Base-by-base conservation (phyloP, 2,329 filamentous ascomycete species). In the Bisporella sp. region DNA sequence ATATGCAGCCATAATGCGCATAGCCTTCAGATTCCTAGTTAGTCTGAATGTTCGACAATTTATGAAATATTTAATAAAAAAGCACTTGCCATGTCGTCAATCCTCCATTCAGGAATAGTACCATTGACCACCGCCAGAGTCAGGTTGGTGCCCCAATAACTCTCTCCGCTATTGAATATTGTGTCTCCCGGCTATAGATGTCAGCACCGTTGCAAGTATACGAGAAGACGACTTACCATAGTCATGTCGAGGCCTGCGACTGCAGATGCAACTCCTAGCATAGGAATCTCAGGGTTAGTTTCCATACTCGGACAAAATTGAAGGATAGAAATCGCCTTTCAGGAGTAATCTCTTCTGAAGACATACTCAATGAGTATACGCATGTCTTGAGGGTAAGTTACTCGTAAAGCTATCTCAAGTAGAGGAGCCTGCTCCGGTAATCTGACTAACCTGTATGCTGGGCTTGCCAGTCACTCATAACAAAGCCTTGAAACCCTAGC, bases 61-160 rank as follows among this genome's bases (percentile, higher is more conserved):
- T 21, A 21, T 21, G 21, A 21, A 21, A 21, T 3, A 21, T 21
- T 21, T 21, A 21, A 21, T 2, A 21, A 21, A 21, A 21, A 21
- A 21, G 21, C 21, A 21, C 21, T 21, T 21, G 21, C 21, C 85
- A 96, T 95, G 64, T 97, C 93, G 59, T 96, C 91, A 7, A 97
- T 66, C 46, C 92, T 81, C 78, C 87, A 95, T 59, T 87, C 81
- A 1, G 92, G 89, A 32, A 97, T 73, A 1, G 90, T 96, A 35
- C 91, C 91, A 64, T 97, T 96, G 59, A 95, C 69, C 5, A 96
- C 83, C 1, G 88, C 88, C 45, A 95, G 73, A 2, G 92, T 96
- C 59, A 97, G 69, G 68, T 97, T 97, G 31, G 83, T 72, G 7
- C 92, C 92, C 86, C 87, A 96, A 73, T 46, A 66, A 45, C 53